Percentiles rank a stretch among this genome's conserved stretches.
These are phyloP conservation scores for Puccinia horiana DNA, from an alignment of 1,284 basidiomycete genomes.

Conservation along the genomic window DNA sequence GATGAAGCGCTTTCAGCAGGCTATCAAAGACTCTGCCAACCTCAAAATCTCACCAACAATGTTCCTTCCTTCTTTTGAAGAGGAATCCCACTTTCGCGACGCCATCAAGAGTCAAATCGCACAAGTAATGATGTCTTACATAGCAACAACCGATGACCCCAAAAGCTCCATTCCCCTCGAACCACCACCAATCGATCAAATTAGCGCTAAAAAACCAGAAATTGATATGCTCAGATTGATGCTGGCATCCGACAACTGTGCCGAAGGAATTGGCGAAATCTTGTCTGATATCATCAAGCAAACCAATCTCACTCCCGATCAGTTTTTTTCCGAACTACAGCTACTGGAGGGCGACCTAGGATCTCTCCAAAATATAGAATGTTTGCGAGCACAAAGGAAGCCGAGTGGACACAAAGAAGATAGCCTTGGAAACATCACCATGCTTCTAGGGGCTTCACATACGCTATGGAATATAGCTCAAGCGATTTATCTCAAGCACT, in stretches of 20 bases:
- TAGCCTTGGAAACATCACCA: background rate
- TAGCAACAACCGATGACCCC: background rate
- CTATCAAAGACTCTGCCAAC: background rate
- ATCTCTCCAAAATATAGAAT: background rate
- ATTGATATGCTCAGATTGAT: background rate
- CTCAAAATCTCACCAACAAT: background rate
- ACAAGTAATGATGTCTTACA: background rate
- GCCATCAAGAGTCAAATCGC: background rate
- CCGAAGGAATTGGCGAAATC: background rate
- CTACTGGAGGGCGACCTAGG: background rate
- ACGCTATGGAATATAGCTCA: background rate
- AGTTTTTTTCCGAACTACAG: background rate
- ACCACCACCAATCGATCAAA: background rate
- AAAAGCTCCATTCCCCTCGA: background rate
- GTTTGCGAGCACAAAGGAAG: background rate
- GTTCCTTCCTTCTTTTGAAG: background rate
- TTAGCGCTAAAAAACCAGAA: background rate
- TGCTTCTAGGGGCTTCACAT: background rate
- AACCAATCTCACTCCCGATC: background rate
- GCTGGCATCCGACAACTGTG: background rate
- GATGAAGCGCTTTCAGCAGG: background rate
- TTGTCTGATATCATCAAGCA: background rate
- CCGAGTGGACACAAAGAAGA: background rate
- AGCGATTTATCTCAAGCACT: background rate
- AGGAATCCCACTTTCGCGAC: background rate